Evolutionary conservation across 192 early-diverging fungal species (phyloP), one percentile per base, ranked within the genome.

Genomic region (Rhizophlyctis rosea): DNA sequence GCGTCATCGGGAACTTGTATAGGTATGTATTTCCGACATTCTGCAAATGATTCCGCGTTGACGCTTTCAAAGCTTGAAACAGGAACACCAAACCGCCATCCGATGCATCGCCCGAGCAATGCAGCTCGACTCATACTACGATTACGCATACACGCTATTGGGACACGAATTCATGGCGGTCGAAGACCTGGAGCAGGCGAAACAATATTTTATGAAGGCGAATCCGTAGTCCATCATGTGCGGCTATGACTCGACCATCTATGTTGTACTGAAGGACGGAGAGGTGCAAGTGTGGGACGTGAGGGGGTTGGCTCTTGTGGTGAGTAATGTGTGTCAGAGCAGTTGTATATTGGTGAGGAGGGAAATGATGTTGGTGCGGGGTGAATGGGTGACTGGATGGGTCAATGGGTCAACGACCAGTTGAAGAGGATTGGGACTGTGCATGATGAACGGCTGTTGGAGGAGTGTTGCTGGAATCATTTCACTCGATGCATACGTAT

Each of bases 111-210:
- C 75, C 18, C 79, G 91, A 14, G 88, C 91, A 13, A 86, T 91
- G 47, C 86, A 90, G 58, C 47, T 89, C 14, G 73, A 90, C 57
- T 74, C 79, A 2, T 58, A 62, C n/a, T 90, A 84, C 56, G 79
- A 82, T 5, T 95, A 94, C 63, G 91, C 90, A 21, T 83, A 97
- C 51, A 91, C 93, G 11, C 77, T 97, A 36, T 73, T 80, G 7
- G 94, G 93, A 0, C 90, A 93, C 57, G 94, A 95, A 62, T 90
- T 81, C 69, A 74, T 87, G 36, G 78, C 81, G 3, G 76, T 79
- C 24, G 90, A 91, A 35, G 89, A 91, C 59, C 73, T 81, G 35
- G 90, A 92, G 23, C 76, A 87, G 25, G 91, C 93, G 2, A 76
- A 84, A 62, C 75, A 79, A 50, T 85, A 77, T 29, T 95, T 90